phyloP scores from a whole-genome alignment of 768 basidiomycete species.

The Tricholoma terreum region DNA sequence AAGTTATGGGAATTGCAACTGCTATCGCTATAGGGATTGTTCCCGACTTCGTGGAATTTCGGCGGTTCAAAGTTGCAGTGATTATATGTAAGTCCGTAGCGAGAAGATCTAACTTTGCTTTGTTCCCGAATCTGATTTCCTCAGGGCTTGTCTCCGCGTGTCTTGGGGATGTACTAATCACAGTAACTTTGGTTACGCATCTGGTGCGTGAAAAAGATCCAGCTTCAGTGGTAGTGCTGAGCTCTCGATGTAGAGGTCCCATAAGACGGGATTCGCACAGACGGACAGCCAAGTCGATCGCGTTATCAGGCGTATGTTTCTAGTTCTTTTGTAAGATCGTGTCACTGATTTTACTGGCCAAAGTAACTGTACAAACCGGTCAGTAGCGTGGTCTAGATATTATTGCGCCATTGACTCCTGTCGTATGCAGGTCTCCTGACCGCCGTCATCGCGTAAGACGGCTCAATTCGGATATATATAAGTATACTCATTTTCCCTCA shows the following conservation, averaged over 20 bases:
- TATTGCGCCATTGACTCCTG: neutral
- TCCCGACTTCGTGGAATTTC: slow-evolving; percentile 20
- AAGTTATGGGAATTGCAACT: slow-evolving; percentile 24
- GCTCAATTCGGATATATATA: neutral
- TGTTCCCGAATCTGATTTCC: too few relatives aligned
- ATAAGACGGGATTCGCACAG: slow-evolving; percentile 36
- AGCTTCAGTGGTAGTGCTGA: neutral
- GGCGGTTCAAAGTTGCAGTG: slow-evolving; percentile 20
- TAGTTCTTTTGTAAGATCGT: neutral
- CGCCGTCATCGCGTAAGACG: slow-evolving; percentile 24
- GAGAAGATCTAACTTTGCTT: too few relatives aligned
- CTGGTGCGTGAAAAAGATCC: slow-evolving; percentile 24
- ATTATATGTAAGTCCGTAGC: slow-evolving; percentile 13
- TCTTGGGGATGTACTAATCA: slow-evolving; percentile 37
- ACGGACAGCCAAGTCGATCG: slow-evolving; percentile 39
- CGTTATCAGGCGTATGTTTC: slow-evolving; percentile 32
- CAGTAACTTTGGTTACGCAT: slow-evolving; percentile 34
- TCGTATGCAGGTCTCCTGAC: slow-evolving; percentile 19
- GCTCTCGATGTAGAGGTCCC: neutral
- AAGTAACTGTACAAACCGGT: slow-evolving; percentile 34
- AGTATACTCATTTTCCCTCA: neutral
- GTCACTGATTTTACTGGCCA: neutral
- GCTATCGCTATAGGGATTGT: slow-evolving; percentile 19
- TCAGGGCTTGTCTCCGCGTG: slow-evolving; percentile 38
- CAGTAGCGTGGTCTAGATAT: neutral